Conservation (phyloP, 768 basidiomycete genomes). For the Leccinum longicurvipes region DNA sequence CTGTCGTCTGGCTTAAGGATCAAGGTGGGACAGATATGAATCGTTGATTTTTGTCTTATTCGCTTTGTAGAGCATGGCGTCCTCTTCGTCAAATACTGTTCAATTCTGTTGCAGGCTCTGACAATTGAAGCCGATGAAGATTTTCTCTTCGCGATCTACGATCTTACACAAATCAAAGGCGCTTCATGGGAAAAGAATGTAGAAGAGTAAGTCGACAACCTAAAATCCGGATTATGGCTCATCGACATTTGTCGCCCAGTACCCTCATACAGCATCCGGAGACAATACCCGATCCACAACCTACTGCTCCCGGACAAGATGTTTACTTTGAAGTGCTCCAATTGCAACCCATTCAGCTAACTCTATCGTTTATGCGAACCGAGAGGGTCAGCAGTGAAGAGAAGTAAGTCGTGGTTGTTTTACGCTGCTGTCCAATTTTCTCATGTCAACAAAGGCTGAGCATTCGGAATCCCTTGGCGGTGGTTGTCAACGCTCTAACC, state of each 20-base stretch:
- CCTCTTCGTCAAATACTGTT: slow-evolving; percentile 96
- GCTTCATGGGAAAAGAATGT: slow-evolving; percentile 79
- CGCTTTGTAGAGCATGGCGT: slow-evolving; percentile 83
- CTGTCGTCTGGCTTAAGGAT: slow-evolving; percentile 89
- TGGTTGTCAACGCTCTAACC: slow-evolving; percentile 89
- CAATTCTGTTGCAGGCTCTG: slow-evolving; percentile 87
- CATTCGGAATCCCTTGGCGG: slow-evolving; percentile 86
- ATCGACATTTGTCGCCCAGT: slow-evolving; percentile 36
- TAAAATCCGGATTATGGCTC: not conserved
- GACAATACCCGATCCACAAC: slow-evolving; percentile 67
- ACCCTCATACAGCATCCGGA: slow-evolving; percentile 69
- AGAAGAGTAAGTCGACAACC: slow-evolving; percentile 57
- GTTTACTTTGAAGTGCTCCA: slow-evolving; percentile 96
- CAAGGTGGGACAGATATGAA: slow-evolving; percentile 52
- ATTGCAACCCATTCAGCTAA: slow-evolving; percentile 88
- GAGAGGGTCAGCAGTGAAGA: slow-evolving; percentile 91
- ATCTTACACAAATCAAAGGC: slow-evolving; percentile 89
- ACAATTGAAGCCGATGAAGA: slow-evolving; percentile 98
- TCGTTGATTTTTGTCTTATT: not conserved
- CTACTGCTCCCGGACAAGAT: slow-evolving; percentile 65
- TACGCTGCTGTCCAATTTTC: not conserved
- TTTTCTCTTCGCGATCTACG: slow-evolving; percentile 86
- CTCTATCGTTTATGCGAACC: slow-evolving; percentile 95
- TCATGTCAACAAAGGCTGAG: slow-evolving; percentile 47
- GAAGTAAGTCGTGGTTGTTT: slow-evolving; percentile 56